Evolutionary conservation across 345 rosid species (phyloP), one percentile per base, ranked within the genome.

Genomic region (Iberis pinnata): DNA sequence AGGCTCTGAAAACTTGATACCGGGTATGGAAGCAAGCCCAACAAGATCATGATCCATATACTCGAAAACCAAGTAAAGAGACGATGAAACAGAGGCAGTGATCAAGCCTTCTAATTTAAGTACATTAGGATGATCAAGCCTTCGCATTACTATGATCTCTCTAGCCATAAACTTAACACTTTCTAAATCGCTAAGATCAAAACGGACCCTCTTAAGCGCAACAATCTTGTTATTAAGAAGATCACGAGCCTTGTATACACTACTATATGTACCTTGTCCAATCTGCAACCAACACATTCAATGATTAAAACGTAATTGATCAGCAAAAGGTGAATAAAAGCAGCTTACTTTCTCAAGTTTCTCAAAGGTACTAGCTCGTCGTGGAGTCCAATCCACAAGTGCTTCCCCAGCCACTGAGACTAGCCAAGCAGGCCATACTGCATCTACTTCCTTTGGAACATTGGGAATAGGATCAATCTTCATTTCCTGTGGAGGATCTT

Each of bases 11-110:
- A 92, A 92, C 72, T 83, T 83, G 60, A 71, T 41, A n/a, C 89
- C 83, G 3, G 98, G 93, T 54, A 84, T 70, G 1, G 98, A 77
- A 41, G 86, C 74, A 67, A 92, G 83, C 50, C 98, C 98, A 4
- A 87, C 86, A 18, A 92, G 93, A 68, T 92, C 98, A 66, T 92
- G 98, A 63, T 92, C 98, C 98, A 92, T 92, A 46, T 88, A 92
- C 72, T 92, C 98, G 7, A 92, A 88, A 63, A 92, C 77, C 67
- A 92, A 93, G 77, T 85, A 88, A 58, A 92, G 73, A 68, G 83
- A 78, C 45, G 82, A 80, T 1, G 96, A 78, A 24, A 68, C 74
- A 53, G 68, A 68, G 39, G 98, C 89, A 56, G 98, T 78, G 68
- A 92, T 85, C 73, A 92, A 66, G 42, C 95, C 96, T 74, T 92